Evolutionary conservation across 176 grass and related monocot species (phyloP), one percentile per base, ranked within the genome.

Genomic region (Phyllostachys edulis): DNA sequence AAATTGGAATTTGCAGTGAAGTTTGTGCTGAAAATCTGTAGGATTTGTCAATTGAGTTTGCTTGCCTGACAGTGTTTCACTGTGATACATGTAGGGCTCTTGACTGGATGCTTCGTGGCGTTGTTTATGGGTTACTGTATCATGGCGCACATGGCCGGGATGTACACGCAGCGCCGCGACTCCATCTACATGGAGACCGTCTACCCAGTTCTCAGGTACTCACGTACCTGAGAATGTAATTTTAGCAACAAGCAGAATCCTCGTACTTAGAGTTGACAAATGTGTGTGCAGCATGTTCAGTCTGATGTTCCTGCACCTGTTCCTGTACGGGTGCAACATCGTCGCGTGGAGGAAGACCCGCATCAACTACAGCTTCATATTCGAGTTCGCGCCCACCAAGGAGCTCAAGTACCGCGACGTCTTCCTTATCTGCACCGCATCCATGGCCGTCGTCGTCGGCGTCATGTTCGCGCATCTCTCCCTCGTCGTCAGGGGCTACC

Each of bases 301-400:
- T 84, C 75, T 94, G 77, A 65, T 97, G 85, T 94, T 94, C 77
- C 89, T 97, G 68, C 94, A 97, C 79, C 45, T 97, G 64, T 88
- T 97, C 76, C 69, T 97, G 59, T 94, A 94, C 50, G 94, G 94
- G 0, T 91, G 91, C 72, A 88, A 93, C 85, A 85, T 97, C 60
- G 89, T 88, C 44, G 90, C 92, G 87, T 97, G 94, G 94, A 83
- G 89, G 75, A 61, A 81, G 90, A 76, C 82, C 2, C 87, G 91
- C 76, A 91, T 97, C 63, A 97, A 94, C 66, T 94, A 97, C 82
- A 49, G 65, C 69, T 97, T 97, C 81, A 94, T 97, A 87, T 94
- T 97, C 79, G 89, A 90, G 82, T 84, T 91, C 39, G 39, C 75
- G 14, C 78, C 88, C 49, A 80, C 73, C 34, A 83, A 82, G 59